Evolutionary conservation across 1,284 basidiomycete species (phyloP).

Genomic region (Xerocomus minutiporus): DNA sequence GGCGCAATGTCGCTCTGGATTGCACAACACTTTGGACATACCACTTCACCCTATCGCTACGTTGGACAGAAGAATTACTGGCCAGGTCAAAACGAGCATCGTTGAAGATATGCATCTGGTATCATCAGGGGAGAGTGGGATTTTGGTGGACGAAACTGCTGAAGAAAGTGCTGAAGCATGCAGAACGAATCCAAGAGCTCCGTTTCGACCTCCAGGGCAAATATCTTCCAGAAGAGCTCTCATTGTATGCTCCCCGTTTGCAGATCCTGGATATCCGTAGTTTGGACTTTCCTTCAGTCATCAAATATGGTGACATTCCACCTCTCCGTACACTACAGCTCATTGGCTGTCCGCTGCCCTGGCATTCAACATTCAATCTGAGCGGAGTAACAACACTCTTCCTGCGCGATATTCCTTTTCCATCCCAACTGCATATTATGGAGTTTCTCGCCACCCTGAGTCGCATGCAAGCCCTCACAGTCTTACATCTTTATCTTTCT

Average conservation of each 20-base stretch:
- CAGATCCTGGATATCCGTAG: neutral
- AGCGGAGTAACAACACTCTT: neutral
- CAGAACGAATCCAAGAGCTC: conserved; percentile 20
- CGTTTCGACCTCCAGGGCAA: neutral
- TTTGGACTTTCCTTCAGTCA: neutral
- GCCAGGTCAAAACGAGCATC: no score
- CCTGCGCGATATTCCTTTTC: neutral
- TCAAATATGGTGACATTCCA: neutral
- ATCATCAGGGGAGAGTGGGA: neutral
- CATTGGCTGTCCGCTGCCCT: neutral
- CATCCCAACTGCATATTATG: neutral
- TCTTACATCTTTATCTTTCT: no score
- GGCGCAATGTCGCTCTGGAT: no score
- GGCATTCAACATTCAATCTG: neutral
- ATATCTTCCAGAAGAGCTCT: conserved; percentile 1
- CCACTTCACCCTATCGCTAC: no score
- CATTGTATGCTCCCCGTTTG: neutral
- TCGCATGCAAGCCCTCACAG: no score
- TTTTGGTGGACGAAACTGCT: neutral
- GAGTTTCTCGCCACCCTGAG: neutral
- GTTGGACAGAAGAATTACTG: no score
- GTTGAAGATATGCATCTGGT: neutral
- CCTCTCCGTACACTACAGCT: neutral
- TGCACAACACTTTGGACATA: no score
- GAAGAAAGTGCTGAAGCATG: conserved; percentile 11